Conservation (phyloP, 2,329 filamentous ascomycete genomes). For the Teratosphaeria nubilosa region DNA sequence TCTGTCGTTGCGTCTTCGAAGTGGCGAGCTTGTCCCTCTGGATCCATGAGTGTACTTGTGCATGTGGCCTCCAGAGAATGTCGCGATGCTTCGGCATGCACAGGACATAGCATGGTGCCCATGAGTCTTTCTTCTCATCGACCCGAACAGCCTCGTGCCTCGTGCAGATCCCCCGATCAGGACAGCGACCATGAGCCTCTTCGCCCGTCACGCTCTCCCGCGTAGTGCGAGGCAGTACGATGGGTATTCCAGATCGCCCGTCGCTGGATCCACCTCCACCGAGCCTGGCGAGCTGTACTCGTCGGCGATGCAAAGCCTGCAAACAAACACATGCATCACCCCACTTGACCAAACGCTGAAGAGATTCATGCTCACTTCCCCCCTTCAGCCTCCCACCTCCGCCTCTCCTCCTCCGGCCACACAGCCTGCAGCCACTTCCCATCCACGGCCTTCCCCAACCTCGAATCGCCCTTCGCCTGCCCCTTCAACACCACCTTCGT, state of each 20-base stretch:
- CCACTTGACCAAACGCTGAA: neutral
- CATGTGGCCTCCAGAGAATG: neutral
- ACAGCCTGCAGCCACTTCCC: constrained; percentile 1
- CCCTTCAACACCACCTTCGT: constrained; percentile 4
- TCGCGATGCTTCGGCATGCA: no score
- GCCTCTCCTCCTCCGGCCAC: constrained; percentile 8
- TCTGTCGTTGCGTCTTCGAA: neutral
- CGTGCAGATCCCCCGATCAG: no score
- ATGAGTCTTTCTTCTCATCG: no score
- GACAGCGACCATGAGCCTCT: no score
- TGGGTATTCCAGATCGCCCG: no score
- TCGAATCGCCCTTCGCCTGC: constrained; percentile 3
- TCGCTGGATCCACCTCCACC: no score
- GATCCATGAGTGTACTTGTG: neutral
- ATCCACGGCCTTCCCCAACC: neutral
- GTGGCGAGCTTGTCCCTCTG: neutral
- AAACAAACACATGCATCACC: neutral
- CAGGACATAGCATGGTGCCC: no score
- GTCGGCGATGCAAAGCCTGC: no score
- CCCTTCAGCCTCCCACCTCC: constrained; percentile 2
- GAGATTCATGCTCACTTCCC: neutral
- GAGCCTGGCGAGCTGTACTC: no score
- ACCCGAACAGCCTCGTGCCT: no score
- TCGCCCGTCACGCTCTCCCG: no score
- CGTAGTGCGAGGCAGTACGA: no score